Conservation (phyloP, 2,329 filamentous ascomycete genomes). For the Ilyonectria sp. region DNA sequence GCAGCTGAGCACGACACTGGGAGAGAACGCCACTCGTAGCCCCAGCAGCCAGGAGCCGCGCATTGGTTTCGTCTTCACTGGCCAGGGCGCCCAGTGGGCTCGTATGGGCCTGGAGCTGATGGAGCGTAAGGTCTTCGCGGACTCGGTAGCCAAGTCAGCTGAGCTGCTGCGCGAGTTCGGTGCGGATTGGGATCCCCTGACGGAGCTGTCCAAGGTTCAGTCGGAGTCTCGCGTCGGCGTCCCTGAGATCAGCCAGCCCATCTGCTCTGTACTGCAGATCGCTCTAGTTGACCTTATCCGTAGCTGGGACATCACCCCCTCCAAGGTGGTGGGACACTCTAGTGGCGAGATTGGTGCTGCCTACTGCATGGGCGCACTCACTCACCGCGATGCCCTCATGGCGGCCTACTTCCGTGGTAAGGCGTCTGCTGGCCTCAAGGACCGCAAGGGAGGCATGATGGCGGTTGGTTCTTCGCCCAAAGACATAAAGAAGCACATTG, state of each 20-base stretch:
- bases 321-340: constrained; percentile 59
- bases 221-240: no score
- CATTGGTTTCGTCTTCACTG: neutral
- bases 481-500: no score
- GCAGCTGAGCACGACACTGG: no score
- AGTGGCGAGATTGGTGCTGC: constrained; percentile 64
- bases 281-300: constrained; percentile 59
- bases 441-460: no score
- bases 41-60: neutral
- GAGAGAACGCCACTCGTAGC: no score
- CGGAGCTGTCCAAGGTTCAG: no score
- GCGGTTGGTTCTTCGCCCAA: no score
- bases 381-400: constrained; percentile 46
- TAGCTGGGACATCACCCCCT: constrained; percentile 55
- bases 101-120: neutral
- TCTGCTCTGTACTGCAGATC: constrained; percentile 57
- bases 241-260: neutral
- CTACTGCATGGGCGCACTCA: constrained; percentile 1
- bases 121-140: no score
- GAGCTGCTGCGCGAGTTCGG: no score
- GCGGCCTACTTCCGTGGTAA: constrained; percentile 63
- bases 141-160: no score
- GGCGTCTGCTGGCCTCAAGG: no score
- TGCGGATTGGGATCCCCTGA: no score
- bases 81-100: neutral